These are phyloP conservation scores for Neoboletus brunneissimus DNA, from an alignment of 768 basidiomycete species.

Conservation along the genomic window DNA sequence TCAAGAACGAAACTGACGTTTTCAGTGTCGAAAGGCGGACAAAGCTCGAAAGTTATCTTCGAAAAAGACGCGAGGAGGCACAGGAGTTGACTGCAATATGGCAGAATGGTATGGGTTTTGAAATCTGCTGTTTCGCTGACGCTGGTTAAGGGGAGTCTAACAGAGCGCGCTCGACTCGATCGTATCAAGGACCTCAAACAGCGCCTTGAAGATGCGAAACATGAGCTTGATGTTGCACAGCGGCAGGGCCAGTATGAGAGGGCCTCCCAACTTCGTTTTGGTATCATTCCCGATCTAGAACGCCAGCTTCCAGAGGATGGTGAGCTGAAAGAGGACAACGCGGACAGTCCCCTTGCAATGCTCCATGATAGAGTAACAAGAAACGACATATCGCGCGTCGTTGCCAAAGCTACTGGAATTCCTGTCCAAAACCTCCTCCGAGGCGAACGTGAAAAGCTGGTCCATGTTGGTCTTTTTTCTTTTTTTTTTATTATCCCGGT, in stretches of 20 bases:
- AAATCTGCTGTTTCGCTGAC: neutral
- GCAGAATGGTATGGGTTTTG: conserved; percentile 53
- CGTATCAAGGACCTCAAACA: conserved; percentile 71
- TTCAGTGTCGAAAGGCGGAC: conserved; percentile 73
- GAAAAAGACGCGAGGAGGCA: conserved; percentile 61
- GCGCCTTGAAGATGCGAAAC: conserved; percentile 76
- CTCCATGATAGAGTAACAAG: conserved; percentile 85
- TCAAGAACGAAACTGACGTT: conserved; percentile 85
- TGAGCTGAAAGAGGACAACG: conserved; percentile 43
- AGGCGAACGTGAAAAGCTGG: conserved; percentile 85
- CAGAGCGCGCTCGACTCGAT: conserved; percentile 68
- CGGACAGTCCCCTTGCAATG: conserved; percentile 51
- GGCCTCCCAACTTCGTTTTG: conserved; percentile 80
- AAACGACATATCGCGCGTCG: conserved; percentile 85
- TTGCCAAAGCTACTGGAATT: conserved; percentile 86
- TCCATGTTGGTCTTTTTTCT: conserved; percentile 57
- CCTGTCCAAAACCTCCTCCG: conserved; percentile 86
- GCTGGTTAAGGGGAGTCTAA: neutral
- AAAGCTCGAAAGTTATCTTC: conserved; percentile 64
- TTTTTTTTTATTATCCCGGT: neutral
- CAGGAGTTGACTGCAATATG: conserved; percentile 60
- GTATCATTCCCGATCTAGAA: conserved; percentile 81
- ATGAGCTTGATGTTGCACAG: conserved; percentile 85
- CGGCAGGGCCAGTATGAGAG: conserved; percentile 83
- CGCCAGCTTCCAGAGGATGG: conserved; percentile 58